Evolutionary conservation across 2,329 filamentous ascomycete species (phyloP), one percentile per base, ranked within the genome.

Genomic region (Sphaceloma murrayae): DNA sequence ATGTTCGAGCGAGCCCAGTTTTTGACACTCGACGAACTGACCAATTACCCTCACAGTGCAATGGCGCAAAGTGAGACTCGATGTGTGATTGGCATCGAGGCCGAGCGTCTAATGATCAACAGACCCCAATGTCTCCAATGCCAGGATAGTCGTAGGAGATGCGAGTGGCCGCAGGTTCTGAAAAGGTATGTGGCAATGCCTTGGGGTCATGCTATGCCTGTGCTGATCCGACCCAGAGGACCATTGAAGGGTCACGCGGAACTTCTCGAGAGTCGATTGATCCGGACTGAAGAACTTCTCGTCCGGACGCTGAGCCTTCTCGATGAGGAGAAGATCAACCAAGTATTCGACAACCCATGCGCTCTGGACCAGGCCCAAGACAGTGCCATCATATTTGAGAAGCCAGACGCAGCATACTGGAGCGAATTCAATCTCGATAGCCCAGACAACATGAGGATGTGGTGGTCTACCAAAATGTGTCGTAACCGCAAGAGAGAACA

Each of bases 251-350:
- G 40, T 13, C 33, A 43, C 16, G 18, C 30, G 9, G 40, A 43
- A 24, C 24, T 34, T 17, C 18, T 43, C 11, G 40, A 43, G 16
- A 26, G 40, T 19, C 26, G 40, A 17, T 21, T 43, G 13, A 43
- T 43, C 10, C 26, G 40, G n/a, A 43, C 40, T 8, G 40, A 43
- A 22, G 40, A 43, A n/a, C 18, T 43, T 6, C 40, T 43, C 11
- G 18, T 43, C n/a, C 27, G 30, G 9, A 29, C 40, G 14, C 29
- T 43, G 11, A 26, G 17, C 11, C 40, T 43, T 7, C 29, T 43
- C 4, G 30, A 26, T 11, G 27, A 43, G n/a, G 27, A 19, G 3
- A 27, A 43, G n/a, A 24, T 43, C 10, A 31, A 22, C 10, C 26
- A 18, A 14, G 38, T 42, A 9, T 22, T 42, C 7, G 19, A 42